Evolutionary conservation across 2,329 filamentous ascomycete genomes (phyloP).

Genomic region (Raffaelea ambrosiae): DNA sequence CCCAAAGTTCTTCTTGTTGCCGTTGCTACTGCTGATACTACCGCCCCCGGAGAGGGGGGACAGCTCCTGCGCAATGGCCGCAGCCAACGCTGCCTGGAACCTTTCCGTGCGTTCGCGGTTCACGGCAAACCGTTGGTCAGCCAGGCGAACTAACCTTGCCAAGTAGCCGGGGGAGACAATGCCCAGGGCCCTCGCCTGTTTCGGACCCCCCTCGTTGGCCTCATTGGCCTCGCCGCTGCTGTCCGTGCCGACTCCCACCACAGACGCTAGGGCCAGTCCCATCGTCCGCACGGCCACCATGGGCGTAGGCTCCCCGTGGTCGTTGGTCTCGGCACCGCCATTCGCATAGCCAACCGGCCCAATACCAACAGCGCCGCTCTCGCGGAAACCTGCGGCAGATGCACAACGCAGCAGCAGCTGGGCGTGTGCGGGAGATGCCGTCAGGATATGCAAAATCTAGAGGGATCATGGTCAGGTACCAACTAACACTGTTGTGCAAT

Average conservation of each 20-base stretch:
- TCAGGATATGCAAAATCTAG: conserved; percentile 82
- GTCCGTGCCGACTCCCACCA: conserved; percentile 53
- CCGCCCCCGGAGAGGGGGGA: too few species aligned
- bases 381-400: conserved; percentile 75
- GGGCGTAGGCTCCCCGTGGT: conserved; percentile 39
- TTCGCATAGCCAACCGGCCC: too few species aligned
- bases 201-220: conserved; percentile 27
- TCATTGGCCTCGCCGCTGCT: conserved; percentile 14
- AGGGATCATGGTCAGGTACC: neutral
- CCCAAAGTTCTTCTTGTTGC: neutral
- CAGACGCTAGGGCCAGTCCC: conserved; percentile 71
- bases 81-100: conserved; percentile 46
- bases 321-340: conserved; percentile 7
- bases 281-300: conserved; percentile 82
- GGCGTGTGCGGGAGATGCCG: conserved; percentile 65
- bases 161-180: conserved; percentile 63
- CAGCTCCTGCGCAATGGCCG: conserved; percentile 21
- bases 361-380: conserved; percentile 74
- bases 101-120: conserved; percentile 60
- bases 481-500: too few species aligned
- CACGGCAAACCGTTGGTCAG: conserved; percentile 65
- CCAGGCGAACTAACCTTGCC: conserved; percentile 54
- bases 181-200: too few species aligned
- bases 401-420: conserved; percentile 69
- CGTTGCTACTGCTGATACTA: too few species aligned